Evolutionary conservation across 75 land plant genomes (phyloP), one percentile per base, ranked within the genome.

Genomic region (Picea sitchensis): DNA sequence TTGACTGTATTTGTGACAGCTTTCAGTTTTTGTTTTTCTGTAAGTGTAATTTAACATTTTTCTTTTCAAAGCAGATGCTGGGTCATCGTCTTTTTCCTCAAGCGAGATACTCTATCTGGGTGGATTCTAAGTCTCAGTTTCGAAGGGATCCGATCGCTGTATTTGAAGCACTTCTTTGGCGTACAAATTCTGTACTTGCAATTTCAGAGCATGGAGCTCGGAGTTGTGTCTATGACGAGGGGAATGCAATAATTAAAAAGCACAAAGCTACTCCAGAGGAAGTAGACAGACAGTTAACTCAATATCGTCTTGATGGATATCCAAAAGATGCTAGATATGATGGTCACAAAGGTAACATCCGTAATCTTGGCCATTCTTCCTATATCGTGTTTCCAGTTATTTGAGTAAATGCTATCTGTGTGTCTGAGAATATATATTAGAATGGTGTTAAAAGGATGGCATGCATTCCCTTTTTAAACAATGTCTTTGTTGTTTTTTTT

Each of bases 161-260:
- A 11, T 75, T 98, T 61, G 93, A 98, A 79, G 89, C 99, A 14
- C 87, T 98, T 68, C 91, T 98, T 61, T 95, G 99, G 99, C 89
- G 85, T 60, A 65, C 92, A 60, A 85, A 89, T 38, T 83, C 91
- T 30, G 88, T 84, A 34, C 82, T 98, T 78, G 98, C 93, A n/a
- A 98, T 98, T 80, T 98, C 99, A 78, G 91, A 93, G 72, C 99
- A 98, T 81, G 99, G 99, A 61, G 98, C 94, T 77, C 92, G 99
- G n/a, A 90, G 94, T 68, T 93, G 90, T 82, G 88, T 98, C 4
- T 95, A 93, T 84, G 93, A 95, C 73, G 99, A 98, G 84, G 99
- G 88, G 7, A 87, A 88, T 58, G 98, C 94, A 17, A 87, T 98
- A 65, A 90, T 98, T 44, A 89, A 87, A 84, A 98, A 98, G 83